Evolutionary conservation across 2,329 filamentous ascomycete species (phyloP).

Genomic region (Phyllosticta citrichinensis): DNA sequence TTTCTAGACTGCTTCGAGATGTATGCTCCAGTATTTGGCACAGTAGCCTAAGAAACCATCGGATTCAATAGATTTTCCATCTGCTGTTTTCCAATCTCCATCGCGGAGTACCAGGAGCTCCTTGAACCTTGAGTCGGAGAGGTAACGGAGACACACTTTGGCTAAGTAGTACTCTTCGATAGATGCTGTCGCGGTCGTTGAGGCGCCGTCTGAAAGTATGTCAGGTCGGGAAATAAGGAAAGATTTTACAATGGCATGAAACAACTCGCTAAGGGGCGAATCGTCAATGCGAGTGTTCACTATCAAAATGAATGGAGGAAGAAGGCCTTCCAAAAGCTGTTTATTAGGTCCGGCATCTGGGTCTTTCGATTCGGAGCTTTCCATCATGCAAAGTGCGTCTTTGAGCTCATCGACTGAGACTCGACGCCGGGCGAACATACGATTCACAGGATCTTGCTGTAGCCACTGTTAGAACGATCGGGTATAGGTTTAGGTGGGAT

Average conservation of each 20-base stretch:
- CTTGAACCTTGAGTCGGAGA: not conserved
- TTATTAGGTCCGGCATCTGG: not conserved
- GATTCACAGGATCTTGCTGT: not conserved
- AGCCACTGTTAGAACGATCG: not conserved
- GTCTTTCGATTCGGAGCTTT: slow-evolving; percentile 5
- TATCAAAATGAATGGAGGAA: not conserved
- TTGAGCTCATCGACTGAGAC: not conserved
- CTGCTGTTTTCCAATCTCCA: not conserved
- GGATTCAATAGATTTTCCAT: not conserved
- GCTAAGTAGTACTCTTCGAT: not conserved
- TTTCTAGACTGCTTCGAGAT: slow-evolving; percentile 10
- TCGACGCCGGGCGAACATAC: not conserved
- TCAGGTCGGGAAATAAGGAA: not conserved
- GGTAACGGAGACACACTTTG: not conserved
- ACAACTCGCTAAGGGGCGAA: not conserved
- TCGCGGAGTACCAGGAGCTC: not conserved
- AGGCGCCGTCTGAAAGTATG: not conserved
- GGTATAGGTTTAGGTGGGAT: not conserved
- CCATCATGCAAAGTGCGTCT: slow-evolving; percentile 3
- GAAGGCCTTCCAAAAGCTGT: not conserved
- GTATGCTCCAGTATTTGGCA: slow-evolving; percentile 14
- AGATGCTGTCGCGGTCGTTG: not conserved
- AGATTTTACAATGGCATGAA: not conserved
- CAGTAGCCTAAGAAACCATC: slow-evolving; percentile 11
- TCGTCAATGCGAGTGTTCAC: not conserved